phyloP scores from a whole-genome alignment of 768 basidiomycete genomes.

The Boletellus ananiceps region DNA sequence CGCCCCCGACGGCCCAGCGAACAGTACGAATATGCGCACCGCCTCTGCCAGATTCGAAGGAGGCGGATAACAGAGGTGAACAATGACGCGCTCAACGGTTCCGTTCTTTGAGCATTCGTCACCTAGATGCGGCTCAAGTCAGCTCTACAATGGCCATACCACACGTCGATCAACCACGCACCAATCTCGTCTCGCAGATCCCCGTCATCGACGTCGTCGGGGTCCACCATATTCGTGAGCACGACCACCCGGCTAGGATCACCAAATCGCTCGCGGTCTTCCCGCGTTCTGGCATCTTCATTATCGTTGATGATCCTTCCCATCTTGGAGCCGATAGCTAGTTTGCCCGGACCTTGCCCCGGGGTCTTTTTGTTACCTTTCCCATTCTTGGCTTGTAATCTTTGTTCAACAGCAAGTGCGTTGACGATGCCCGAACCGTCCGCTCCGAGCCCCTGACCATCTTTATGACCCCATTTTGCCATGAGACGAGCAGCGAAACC shows the following conservation, averaged over 20 bases:
- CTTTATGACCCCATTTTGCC: slow-evolving; percentile 96
- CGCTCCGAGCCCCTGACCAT: slow-evolving; percentile 87
- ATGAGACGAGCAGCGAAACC: slow-evolving; percentile 83
- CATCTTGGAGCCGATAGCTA: slow-evolving; percentile 58
- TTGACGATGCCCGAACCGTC: slow-evolving; percentile 85
- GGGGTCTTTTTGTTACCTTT: slow-evolving; percentile 37
- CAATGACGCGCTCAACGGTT: slow-evolving; percentile 83
- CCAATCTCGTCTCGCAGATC: slow-evolving; percentile 88
- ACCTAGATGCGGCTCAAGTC: slow-evolving; percentile 39
- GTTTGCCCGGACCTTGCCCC: slow-evolving; percentile 34
- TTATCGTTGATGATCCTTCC: slow-evolving; percentile 90
- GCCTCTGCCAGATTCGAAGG: slow-evolving; percentile 69
- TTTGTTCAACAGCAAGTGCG: slow-evolving; percentile 77
- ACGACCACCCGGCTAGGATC: slow-evolving; percentile 88
- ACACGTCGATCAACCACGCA: slow-evolving; percentile 18
- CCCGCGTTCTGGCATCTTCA: slow-evolving; percentile 71
- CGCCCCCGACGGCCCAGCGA: slow-evolving; percentile 87
- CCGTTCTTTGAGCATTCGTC: slow-evolving; percentile 90
- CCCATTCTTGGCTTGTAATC: slow-evolving; percentile 32
- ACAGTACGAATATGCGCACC: slow-evolving; percentile 87
- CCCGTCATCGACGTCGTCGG: slow-evolving; percentile 80
- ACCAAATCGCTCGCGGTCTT: slow-evolving; percentile 79
- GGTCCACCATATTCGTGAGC: slow-evolving; percentile 84
- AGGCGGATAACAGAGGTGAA: slow-evolving; percentile 71
- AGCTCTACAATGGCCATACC: neutral